Percentiles rank a stretch among this genome's conserved stretches.
These are phyloP conservation scores for Samsoniella hepiali DNA, from an alignment of 2,329 filamentous ascomycete species.

Conservation along the genomic window DNA sequence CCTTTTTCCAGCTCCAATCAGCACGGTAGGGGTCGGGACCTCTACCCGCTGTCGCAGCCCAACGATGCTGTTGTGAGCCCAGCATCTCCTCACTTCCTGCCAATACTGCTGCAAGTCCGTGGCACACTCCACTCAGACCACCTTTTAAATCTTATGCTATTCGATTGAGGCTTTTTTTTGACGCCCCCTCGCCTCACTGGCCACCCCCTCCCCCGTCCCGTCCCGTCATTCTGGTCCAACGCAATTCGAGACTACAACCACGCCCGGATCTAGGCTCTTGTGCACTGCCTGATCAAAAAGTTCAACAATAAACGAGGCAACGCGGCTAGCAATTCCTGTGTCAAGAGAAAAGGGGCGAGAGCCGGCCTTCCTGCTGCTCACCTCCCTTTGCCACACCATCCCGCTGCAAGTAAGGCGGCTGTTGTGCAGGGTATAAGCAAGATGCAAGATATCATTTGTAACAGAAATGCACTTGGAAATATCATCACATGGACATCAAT, in stretches of 20 bases:
- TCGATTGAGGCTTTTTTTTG: conserved; percentile 9
- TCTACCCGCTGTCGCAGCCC: conserved; percentile 6
- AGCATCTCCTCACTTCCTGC: neutral
- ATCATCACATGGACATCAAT: neutral
- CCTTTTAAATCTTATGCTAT: neutral
- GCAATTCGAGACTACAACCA: neutral
- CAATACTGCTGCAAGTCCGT: neutral
- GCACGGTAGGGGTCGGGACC: neutral
- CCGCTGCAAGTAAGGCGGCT: neutral
- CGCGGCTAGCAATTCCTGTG: neutral
- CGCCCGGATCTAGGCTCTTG: neutral
- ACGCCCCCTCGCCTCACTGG: neutral
- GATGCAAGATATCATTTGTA: conserved; percentile 2
- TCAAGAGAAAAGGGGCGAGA: neutral
- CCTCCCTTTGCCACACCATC: neutral
- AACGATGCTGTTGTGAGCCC: conserved; percentile 1
- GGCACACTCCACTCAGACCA: neutral
- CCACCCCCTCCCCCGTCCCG: neutral
- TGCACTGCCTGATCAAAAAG: neutral
- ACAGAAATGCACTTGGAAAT: neutral
- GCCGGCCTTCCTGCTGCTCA: neutral
- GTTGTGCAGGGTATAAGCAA: neutral
- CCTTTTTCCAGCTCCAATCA: neutral
- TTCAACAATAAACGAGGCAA: neutral
- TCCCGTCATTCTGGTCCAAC: conserved; percentile 17